These are phyloP conservation scores for Singerocomus inundabilis DNA, from an alignment of 1,284 basidiomycete genomes.

Conservation along the genomic window DNA sequence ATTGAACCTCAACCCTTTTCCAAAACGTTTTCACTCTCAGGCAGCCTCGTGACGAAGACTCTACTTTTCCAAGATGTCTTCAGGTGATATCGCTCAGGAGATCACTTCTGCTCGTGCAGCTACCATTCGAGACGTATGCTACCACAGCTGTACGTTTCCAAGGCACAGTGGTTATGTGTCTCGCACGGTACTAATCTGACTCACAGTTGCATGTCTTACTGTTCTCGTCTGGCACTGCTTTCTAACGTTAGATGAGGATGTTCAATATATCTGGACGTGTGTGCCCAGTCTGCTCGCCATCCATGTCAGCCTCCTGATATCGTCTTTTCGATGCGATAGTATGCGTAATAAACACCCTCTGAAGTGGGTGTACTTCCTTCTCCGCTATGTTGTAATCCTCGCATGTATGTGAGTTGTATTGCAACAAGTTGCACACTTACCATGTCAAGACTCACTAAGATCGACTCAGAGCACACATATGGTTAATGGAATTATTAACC, in stretches of 20 bases:
- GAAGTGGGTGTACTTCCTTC: conserved; percentile 26
- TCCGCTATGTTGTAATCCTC: conserved; percentile 19
- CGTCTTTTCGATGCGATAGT: neutral
- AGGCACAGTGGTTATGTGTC: neutral
- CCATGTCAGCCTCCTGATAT: neutral
- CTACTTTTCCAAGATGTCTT: conserved; percentile 7
- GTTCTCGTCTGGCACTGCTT: conserved; percentile 20
- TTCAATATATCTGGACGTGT: conserved; percentile 24
- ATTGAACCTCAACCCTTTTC: neutral
- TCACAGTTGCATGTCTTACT: conserved; percentile 10
- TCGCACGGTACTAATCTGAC: conserved; percentile 6
- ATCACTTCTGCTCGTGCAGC: neutral
- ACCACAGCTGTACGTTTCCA: conserved; percentile 14
- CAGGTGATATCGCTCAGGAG: neutral
- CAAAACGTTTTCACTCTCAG: neutral
- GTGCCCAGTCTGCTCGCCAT: neutral
- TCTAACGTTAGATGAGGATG: conserved; percentile 21
- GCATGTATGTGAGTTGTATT: conserved; percentile 18
- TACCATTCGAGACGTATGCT: conserved; percentile 13
- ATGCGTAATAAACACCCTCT: conserved; percentile 18
- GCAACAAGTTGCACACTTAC: neutral
- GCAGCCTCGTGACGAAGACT: neutral
- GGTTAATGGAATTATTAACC: conserved; percentile 3
- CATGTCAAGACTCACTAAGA: neutral
- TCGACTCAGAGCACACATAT: conserved; percentile 14